These are phyloP conservation scores for Phytophthora crassamura DNA, from an alignment of 352 stramenopile species.

Conservation along the genomic window DNA sequence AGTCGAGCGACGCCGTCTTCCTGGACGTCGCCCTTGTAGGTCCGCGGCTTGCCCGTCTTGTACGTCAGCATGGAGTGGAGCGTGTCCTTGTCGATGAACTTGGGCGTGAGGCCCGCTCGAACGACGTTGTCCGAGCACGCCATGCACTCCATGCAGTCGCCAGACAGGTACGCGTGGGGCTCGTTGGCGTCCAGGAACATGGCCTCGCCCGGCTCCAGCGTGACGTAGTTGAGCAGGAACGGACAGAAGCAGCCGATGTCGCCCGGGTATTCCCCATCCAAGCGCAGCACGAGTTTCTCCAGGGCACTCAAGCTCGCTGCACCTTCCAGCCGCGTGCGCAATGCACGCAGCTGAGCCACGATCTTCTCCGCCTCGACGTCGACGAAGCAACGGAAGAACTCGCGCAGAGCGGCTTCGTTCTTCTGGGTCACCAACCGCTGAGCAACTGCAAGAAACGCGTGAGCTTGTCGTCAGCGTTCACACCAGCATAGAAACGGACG, in stretches of 20 bases:
- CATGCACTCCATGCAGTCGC: conserved; percentile 98
- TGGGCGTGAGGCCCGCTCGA: conserved; percentile 97
- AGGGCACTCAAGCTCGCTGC: conserved; percentile 42
- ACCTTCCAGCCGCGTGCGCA: conserved; percentile 82
- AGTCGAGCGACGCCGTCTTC: conserved; percentile 66
- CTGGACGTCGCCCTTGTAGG: conserved; percentile 37
- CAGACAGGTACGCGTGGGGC: conserved; percentile 99
- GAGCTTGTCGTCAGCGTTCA: background rate
- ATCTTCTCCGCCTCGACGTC: conserved; percentile 78
- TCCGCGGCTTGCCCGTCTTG: conserved; percentile 40
- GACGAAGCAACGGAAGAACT: conserved; percentile 84
- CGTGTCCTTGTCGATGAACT: conserved; percentile 99
- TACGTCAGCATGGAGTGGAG: conserved; percentile 99
- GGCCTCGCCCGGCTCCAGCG: conserved; percentile 94
- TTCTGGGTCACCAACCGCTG: conserved; percentile 44
- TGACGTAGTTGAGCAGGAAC: conserved; percentile 98
- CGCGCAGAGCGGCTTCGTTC: conserved; percentile 54
- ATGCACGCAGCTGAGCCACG: conserved; percentile 64
- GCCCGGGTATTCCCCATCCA: conserved; percentile 95
- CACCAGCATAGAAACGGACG: background rate
- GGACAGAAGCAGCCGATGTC: conserved; percentile 98
- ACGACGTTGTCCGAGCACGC: conserved; percentile 99
- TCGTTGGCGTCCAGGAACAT: conserved; percentile 99
- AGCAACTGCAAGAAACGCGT: conserved; percentile 34
- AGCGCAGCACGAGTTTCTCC: conserved; percentile 89